phyloP scores from a whole-genome alignment of 2,329 filamentous ascomycete species.

The Colletotrichum shisoi region DNA sequence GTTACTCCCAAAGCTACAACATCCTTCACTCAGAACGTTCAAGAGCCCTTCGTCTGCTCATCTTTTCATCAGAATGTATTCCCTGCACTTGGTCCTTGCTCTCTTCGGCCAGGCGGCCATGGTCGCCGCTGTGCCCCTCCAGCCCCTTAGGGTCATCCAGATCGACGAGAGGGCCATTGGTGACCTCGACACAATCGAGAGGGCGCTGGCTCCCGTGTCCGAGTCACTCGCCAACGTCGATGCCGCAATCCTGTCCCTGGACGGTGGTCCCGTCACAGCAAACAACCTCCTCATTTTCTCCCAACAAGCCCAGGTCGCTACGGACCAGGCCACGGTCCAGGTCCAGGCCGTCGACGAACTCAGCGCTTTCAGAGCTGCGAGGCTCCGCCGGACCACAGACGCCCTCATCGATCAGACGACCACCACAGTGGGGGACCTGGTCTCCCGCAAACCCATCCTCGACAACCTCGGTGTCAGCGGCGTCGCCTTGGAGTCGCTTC shows the following conservation, averaged over 20 bases:
- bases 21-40: constrained; percentile 15
- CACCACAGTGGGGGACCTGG: constrained; percentile 40
- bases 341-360: constrained; percentile 42
- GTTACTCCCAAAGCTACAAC: constrained; percentile 19
- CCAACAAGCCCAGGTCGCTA: constrained; percentile 34
- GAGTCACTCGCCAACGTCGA: constrained; percentile 28
- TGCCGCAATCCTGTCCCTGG: constrained; percentile 26
- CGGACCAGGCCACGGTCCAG: constrained; percentile 42
- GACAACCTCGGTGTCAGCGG: constrained; percentile 43
- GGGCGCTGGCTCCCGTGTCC: constrained; percentile 25
- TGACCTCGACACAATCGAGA: constrained; percentile 26
- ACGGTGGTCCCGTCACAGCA: constrained; percentile 30
- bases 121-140: constrained; percentile 18
- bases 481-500: constrained; percentile 42
- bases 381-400: constrained; percentile 40
- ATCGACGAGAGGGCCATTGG: constrained; percentile 14
- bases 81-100: constrained; percentile 25
- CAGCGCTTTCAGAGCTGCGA: constrained; percentile 40
- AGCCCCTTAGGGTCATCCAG: neutral
- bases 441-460: constrained; percentile 43
- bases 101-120: constrained; percentile 31
- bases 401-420: constrained; percentile 41
- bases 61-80: constrained; percentile 20
- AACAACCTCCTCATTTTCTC: constrained; percentile 31
- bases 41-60: constrained; percentile 24